Percentiles rank a stretch among this genome's conserved stretches.
Conservation (phyloP, 2,329 filamentous ascomycete genomes). For the Colletotrichum phormii region DNA sequence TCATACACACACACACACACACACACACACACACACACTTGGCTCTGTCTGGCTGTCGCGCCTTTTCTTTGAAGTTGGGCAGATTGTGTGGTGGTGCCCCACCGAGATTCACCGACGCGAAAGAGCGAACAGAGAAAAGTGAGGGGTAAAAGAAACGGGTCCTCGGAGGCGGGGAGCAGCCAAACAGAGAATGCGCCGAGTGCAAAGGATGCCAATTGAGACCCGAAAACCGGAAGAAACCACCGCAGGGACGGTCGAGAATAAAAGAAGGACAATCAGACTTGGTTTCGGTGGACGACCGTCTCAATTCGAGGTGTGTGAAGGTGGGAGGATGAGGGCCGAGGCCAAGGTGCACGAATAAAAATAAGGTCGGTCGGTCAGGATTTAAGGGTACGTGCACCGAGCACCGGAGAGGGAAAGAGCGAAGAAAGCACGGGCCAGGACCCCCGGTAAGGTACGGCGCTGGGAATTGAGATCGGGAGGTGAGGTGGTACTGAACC, state of each 20-base stretch:
- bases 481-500: background rate
- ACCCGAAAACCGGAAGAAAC: constrained; percentile 5
- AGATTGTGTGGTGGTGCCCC: constrained; percentile 37
- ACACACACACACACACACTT: background rate
- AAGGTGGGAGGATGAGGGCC: constrained; percentile 36
- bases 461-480: background rate
- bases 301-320: constrained; percentile 32
- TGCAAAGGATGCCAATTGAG: constrained; percentile 27
- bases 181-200: constrained; percentile 27
- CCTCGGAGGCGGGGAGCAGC: constrained; percentile 27
- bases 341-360: constrained; percentile 37
- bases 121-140: constrained; percentile 32
- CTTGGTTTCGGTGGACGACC: constrained; percentile 24
- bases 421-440: constrained; percentile 24
- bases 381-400: constrained; percentile 37
- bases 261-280: constrained; percentile 12
- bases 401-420: constrained; percentile 38
- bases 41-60: constrained; percentile 7
- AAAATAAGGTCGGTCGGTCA: constrained; percentile 38
- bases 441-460: background rate
- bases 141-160: constrained; percentile 37
- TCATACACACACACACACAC: background rate
- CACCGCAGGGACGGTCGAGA: constrained; percentile 1
- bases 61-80: constrained; percentile 33
- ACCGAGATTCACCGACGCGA: constrained; percentile 40